Evolutionary conservation across 106 monocot genomes (phyloP), one percentile per base, ranked within the genome.

Genomic region (Dendrobium huoshanense): DNA sequence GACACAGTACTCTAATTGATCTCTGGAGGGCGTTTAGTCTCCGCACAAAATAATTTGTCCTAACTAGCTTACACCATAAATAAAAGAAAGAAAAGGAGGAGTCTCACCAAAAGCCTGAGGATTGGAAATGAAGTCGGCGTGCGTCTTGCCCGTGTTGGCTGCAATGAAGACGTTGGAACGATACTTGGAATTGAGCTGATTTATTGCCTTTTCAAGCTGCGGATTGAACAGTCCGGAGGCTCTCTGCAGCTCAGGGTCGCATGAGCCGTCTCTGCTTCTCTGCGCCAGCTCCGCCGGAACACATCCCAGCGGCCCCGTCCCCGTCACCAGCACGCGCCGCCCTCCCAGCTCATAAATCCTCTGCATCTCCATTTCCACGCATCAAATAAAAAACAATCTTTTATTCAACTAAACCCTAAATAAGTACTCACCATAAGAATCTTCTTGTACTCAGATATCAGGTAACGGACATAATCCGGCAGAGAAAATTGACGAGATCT

Each of bases 381-480:
- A 59, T 9, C 17, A 59, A 20, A 2, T n/a, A 18, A 18, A 17
- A 59, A 19, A n/a, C 18, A 59, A 17, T 55, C 10, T 55, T 59
- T 59, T 59, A 59, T 59, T 19, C 18, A n/a, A 59, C 20, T 20
- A 48, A 9, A 0, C n/a, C 5, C 59, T 20, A 59, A 20, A 59
- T n/a, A 20, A 15, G 10, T 55, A 37, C n/a, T 37, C 88, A 96
- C 96, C 82, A 64, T 47, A 40, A 96, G 96, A n/a, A 96, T 86
- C 48, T 96, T 87, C 78, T 85, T 87, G 88, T 93, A 93, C 77
- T 96, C 96, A 13, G 91, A 90, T 48, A 94, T 83, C 24, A 96
- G 22, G 31, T 88, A 96, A 77, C 10, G 45, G 79, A 94, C 81
- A 82, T 92, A 96, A 77, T 96, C 93, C 0, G 91, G 91, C 6